Evolutionary conservation across 225 moss, liverwort and hornwort species (phyloP).

Genomic region (Climacium dendroides): DNA sequence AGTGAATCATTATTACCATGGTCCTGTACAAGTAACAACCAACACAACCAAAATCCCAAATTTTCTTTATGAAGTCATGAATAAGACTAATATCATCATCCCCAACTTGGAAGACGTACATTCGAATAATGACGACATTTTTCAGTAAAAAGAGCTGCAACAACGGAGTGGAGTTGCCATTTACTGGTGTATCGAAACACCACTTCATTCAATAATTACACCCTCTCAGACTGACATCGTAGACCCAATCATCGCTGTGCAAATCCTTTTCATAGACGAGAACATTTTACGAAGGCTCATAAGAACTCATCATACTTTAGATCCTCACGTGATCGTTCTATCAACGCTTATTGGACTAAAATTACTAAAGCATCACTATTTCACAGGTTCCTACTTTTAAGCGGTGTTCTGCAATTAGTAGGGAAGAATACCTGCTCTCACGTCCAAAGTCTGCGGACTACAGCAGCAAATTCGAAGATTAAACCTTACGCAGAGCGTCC

Average conservation of each 20-base stretch:
- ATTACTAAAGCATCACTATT: not conserved
- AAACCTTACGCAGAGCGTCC: constrained; percentile 31
- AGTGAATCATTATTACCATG: not conserved
- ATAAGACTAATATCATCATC: not conserved
- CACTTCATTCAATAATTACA: not conserved
- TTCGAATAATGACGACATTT: not conserved
- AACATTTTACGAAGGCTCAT: not conserved
- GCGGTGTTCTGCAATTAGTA: not conserved
- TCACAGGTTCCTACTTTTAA: not conserved
- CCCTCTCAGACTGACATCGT: not conserved
- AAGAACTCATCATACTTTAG: not conserved
- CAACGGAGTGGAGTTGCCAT: not conserved
- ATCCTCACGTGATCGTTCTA: not conserved
- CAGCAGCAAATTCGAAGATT: not conserved
- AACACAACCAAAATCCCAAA: not conserved
- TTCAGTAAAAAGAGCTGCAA: not conserved
- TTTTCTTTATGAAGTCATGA: not conserved
- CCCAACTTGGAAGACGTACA: not conserved
- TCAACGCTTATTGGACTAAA: not conserved
- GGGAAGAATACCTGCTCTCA: constrained; percentile 19
- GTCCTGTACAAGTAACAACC: not conserved
- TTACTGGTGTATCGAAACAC: not conserved
- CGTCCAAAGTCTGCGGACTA: not conserved
- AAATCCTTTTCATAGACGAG: not conserved
- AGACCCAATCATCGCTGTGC: not conserved